Evolutionary conservation across 495 filamentous ascomycete species (phyloP), one percentile per base, ranked within the genome.

Genomic region (Hypoxylon fragiforme): DNA sequence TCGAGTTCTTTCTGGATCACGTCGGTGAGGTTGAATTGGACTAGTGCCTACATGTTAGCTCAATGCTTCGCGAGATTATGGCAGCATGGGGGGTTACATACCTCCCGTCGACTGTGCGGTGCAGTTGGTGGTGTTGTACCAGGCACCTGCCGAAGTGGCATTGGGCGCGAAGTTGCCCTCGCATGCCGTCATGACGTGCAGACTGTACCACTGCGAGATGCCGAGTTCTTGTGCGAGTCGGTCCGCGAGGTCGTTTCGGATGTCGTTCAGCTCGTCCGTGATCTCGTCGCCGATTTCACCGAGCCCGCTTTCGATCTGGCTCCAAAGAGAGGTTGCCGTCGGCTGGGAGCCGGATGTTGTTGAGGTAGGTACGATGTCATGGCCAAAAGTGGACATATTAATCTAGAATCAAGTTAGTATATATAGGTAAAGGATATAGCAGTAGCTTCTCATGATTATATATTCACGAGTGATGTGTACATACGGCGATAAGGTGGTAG

Each of bases 151-250:
- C 11, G 72, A 61, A 1, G 82, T 85, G 6, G 73, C 74, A 51
- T 76, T 75, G 0, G 81, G 82, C 15, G 63, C 63, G 73, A 79
- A 83, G 62, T 75, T 62, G 32, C 90, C 88, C 54, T 81, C 67
- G 56, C 90, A 92, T 61, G 84, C 80, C 47, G 82, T 77, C 70
- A 90, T 80, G 42, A 90, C 63, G 60, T 92, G 86, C 15, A 85
- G 61, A 32, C 82, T 84, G 70, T 92, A 92, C 71, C 86, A 95
- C 57, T 89, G 77, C n/a, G 81, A 74, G 42, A 89, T 76, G 11
- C 81, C 81, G 3, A 84, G 73, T 2, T 75, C 55, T 3, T 69
- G 57, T 1, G 75, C 73, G 11, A 83, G 42, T 30, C 72, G 60
- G 53, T 79, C 75, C 40, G 76, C 70, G 32, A 73, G 60, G 48